These are phyloP conservation scores for Globisporangium spiculum DNA, from an alignment of 352 stramenopile species.

Conservation along the genomic window DNA sequence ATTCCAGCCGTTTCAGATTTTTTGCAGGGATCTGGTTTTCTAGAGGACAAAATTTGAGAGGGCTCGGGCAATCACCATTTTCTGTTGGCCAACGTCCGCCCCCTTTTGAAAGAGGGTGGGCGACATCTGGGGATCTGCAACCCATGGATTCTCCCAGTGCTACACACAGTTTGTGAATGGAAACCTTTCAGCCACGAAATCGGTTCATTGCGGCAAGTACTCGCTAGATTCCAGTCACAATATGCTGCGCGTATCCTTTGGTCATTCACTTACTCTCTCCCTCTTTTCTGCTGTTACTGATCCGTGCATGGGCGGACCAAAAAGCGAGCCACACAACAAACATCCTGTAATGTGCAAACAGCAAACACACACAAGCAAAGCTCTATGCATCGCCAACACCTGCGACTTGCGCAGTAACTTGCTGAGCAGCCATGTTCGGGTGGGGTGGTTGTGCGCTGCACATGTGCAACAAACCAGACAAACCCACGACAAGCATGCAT, in stretches of 20 bases:
- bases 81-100: background rate
- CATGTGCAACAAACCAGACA: background rate
- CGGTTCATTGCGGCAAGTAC: background rate
- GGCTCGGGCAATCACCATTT: background rate
- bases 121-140: background rate
- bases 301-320: background rate
- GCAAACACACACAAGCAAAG: background rate
- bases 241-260: background rate
- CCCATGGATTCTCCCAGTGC: background rate
- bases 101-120: background rate
- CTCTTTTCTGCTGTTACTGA: background rate
- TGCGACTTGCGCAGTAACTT: background rate
- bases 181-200: too few relatives aligned
- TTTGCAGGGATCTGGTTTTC: background rate
- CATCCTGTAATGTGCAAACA: background rate
- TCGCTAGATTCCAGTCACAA: background rate
- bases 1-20: constrained; percentile 4
- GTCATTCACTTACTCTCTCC: background rate
- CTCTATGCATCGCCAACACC: background rate
- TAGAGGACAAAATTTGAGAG: background rate
- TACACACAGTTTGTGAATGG: background rate
- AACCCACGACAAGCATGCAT: background rate
- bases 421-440: background rate
- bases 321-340: background rate
- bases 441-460: background rate